Evolutionary conservation across 1,284 basidiomycete genomes (phyloP), one percentile per base, ranked within the genome.

Genomic region (Hymenochaete sp.): DNA sequence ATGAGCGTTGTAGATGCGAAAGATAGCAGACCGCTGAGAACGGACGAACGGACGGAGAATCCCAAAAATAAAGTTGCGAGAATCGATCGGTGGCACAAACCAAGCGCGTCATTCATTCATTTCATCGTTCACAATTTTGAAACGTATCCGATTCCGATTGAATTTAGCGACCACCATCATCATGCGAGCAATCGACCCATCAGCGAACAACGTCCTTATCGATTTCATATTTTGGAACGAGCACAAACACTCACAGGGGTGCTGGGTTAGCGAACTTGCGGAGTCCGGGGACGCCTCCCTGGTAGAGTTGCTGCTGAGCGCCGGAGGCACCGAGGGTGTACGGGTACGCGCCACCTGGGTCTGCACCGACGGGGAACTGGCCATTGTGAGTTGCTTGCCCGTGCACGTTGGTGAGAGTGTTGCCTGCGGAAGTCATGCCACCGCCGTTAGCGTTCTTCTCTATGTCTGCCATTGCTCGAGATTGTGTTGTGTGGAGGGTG

Each of bases 1-100:
- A 85, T 73, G 57, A 86, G 72, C 0, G 81, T 84, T 25, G 82
- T 86, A 2, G 78, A 75, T 7, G 81, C 82, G 60, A 85, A 87
- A 38, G 77, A 75, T 59, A 80, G 79, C 38, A 86, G 64, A 22
- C 82, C 83, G n/a, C 73, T 74, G 52, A 1, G 14, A 25, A 4
- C 26, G 16, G 26, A 7, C 14, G 11, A 11, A 27, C n/a, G n/a
- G 13, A n/a, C 8, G 5, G 14, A 5, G 32, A 35, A 35, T 6
- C 32, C 14, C 13, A 35, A 35, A 35, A 6, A n/a, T n/a, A 35
- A 5, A 35, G 14, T 6, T 35, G 14, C 32, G 5, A 35, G 21
- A 35, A n/a, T 35, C 21, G 9, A 14, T n/a, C 28, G 36, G 9
- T 45, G 22, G 16, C 7, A 32, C 14, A 31, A 26, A 31, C n/a